Percentiles rank a stretch among this genome's conserved stretches.
phyloP scores from a whole-genome alignment of 1,284 basidiomycete species.

The Grifola frondosa region DNA sequence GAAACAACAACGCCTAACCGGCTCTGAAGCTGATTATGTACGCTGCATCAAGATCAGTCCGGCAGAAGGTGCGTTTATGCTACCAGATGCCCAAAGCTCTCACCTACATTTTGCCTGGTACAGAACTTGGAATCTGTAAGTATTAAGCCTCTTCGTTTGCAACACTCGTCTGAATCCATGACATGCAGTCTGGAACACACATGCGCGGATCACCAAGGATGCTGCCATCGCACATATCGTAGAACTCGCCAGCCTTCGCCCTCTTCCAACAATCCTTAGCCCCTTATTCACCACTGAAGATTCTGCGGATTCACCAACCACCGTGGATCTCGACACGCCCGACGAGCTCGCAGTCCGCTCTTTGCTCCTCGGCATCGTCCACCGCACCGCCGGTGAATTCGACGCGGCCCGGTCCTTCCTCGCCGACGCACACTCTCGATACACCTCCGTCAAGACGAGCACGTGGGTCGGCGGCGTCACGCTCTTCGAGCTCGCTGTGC shows the following conservation, averaged over 20 bases:
- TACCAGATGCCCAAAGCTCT: background rate
- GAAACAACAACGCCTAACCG: conserved; percentile 57
- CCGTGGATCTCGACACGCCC: conserved; percentile 55
- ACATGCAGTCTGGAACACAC: conserved; percentile 72
- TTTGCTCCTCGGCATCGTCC: conserved; percentile 64
- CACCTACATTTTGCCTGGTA: background rate
- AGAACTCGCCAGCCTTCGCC: conserved; percentile 27
- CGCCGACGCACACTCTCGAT: conserved; percentile 45
- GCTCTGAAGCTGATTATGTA: conserved; percentile 48
- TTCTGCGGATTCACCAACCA: background rate
- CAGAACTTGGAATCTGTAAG: conserved; percentile 63
- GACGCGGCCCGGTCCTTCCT: conserved; percentile 47
- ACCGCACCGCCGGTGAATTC: conserved; percentile 55
- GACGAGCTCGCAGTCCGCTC: conserved; percentile 72
- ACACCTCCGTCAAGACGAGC: conserved; percentile 42
- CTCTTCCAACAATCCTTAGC: too few species aligned
- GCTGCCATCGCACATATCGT: conserved; percentile 57
- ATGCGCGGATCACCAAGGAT: conserved; percentile 50
- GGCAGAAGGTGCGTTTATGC: conserved; percentile 59
- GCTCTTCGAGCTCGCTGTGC: conserved; percentile 64
- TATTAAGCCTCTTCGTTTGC: conserved; percentile 9
- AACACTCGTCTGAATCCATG: conserved; percentile 5
- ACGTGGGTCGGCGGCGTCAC: conserved; percentile 70
- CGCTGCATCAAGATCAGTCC: conserved; percentile 62
- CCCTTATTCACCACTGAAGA: conserved; percentile 2